phyloP scores from a whole-genome alignment of 495 filamentous ascomycete genomes.

The Annulohypoxylon nitens region DNA sequence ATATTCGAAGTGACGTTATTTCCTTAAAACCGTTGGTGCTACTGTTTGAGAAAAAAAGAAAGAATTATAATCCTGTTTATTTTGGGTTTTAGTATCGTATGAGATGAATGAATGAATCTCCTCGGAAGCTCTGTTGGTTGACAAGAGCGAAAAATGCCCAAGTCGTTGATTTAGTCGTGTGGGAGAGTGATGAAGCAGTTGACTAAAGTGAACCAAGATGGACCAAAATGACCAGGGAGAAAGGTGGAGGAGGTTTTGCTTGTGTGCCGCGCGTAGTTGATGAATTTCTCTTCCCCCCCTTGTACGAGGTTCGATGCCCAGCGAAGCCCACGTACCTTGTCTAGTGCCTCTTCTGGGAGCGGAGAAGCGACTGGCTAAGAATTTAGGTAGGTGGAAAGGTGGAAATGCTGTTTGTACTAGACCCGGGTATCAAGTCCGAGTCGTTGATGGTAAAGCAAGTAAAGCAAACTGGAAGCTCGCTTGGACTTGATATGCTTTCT shows the following conservation, averaged over 20 bases:
- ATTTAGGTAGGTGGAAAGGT: not conserved
- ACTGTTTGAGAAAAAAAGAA: constrained; percentile 19
- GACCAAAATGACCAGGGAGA: not conserved
- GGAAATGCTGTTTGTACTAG: constrained; percentile 1
- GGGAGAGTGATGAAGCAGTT: constrained; percentile 5
- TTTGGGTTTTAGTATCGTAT: constrained; percentile 20
- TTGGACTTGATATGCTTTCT: constrained; percentile 30
- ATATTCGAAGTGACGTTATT: constrained; percentile 47
- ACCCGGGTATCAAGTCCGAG: constrained; percentile 32
- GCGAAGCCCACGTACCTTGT: constrained; percentile 25
- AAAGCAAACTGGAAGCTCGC: not conserved
- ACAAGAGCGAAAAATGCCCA: constrained; percentile 8
- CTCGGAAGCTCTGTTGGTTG: constrained; percentile 1
- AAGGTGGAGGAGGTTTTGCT: constrained; percentile 36
- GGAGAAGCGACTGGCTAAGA: constrained; percentile 39
- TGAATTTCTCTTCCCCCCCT: constrained; percentile 25
- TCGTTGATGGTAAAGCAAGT: constrained; percentile 26
- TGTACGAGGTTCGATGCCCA: constrained; percentile 35
- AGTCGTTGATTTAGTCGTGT: constrained; percentile 32
- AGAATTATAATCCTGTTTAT: constrained; percentile 25
- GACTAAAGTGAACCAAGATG: not conserved
- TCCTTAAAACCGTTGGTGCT: constrained; percentile 23
- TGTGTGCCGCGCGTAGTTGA: constrained; percentile 43
- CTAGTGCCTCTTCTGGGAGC: constrained; percentile 37
- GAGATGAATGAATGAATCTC: constrained; percentile 35